Conservation (phyloP, 441 rosid species). For the Arabidopsis lyrata region DNA sequence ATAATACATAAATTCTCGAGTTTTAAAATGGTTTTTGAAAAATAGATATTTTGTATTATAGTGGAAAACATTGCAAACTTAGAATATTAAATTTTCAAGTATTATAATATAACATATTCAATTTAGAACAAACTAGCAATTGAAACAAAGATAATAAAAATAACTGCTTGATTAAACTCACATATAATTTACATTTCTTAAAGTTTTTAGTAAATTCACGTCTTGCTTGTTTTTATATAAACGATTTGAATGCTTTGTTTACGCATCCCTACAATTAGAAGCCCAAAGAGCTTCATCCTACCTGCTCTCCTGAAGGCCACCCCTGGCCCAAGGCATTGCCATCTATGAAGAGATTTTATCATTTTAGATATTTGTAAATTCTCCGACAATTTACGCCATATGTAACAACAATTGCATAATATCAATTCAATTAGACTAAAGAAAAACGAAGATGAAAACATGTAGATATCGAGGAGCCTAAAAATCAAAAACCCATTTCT, state of each 20-base stretch:
- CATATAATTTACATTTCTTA: too few relatives aligned
- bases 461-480: background rate
- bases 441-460: background rate
- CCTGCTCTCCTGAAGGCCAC: background rate
- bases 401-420: background rate
- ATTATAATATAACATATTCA: background rate
- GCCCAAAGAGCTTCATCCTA: background rate
- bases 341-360: background rate
- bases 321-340: background rate
- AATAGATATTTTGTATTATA: background rate
- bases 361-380: background rate
- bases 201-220: background rate
- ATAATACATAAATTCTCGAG: background rate
- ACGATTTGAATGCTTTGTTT: background rate
- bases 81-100: background rate
- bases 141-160: background rate
- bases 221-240: background rate
- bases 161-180: background rate
- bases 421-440: too few relatives aligned
- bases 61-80: background rate
- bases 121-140: background rate
- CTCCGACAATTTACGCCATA: background rate
- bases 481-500: too few relatives aligned
- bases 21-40: background rate
- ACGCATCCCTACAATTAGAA: background rate